Conservation (phyloP, 2,329 filamentous ascomycete genomes). For the Xylaria sp. region DNA sequence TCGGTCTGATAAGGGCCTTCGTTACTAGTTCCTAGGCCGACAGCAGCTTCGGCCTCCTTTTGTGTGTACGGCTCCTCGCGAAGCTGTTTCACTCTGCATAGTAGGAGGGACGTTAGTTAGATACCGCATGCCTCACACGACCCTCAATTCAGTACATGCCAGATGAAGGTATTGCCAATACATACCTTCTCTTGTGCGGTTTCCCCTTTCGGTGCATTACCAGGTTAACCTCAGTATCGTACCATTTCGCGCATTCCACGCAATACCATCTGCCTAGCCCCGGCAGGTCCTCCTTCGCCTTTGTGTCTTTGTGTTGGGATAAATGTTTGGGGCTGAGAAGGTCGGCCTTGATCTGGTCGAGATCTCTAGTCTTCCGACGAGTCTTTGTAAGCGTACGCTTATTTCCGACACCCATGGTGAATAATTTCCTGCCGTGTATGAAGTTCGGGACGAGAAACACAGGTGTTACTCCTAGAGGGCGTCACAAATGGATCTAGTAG, state of each 20-base stretch:
- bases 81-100: conserved; percentile 81
- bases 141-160: neutral
- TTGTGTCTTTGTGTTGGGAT: conserved; percentile 78
- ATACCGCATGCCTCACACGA: conserved; percentile 15
- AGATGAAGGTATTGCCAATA: conserved; percentile 9
- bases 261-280: conserved; percentile 90
- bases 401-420: conserved; percentile 74
- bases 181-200: conserved; percentile 88
- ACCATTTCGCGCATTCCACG: conserved; percentile 95
- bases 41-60: conserved; percentile 83
- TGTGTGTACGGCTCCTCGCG: conserved; percentile 88
- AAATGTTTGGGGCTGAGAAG: conserved; percentile 83
- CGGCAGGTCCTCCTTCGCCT: conserved; percentile 86
- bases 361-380: conserved; percentile 78
- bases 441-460: neutral
- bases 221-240: conserved; percentile 84
- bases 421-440: neutral
- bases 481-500: conserved; percentile 12
- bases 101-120: conserved; percentile 40
- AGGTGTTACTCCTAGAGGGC: neutral
- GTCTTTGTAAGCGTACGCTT: conserved; percentile 79
- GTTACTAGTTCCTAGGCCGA: conserved; percentile 78
- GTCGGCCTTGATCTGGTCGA: conserved; percentile 92
- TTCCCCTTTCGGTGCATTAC: conserved; percentile 84
- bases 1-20: conserved; percentile 51